phyloP scores from a whole-genome alignment of 2,329 filamentous ascomycete species.

The Fusarium sublunatum region DNA sequence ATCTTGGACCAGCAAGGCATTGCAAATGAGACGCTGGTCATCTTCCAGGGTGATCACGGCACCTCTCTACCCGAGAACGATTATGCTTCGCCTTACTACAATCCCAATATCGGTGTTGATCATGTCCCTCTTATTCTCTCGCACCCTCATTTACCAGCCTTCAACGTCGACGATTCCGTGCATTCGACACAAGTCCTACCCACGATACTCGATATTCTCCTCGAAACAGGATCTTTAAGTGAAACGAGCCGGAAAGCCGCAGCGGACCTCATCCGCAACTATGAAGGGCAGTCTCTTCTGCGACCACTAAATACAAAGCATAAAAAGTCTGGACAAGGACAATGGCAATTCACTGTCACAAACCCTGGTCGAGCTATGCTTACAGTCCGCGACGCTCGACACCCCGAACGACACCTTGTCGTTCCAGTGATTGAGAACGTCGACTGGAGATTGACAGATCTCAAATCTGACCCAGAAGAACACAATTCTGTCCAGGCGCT shows the following conservation, averaged over 20 bases:
- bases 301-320: conserved; percentile 33
- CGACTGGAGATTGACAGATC: conserved; percentile 49
- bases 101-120: conserved; percentile 48
- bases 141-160: conserved; percentile 46
- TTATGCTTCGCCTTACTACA: conserved; percentile 48
- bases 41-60: conserved; percentile 51
- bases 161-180: conserved; percentile 47
- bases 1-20: conserved; percentile 49
- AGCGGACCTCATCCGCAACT: conserved; percentile 44
- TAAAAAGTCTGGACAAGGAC: conserved; percentile 36
- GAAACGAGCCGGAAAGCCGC: conserved; percentile 36
- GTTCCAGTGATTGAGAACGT: conserved; percentile 50
- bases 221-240: conserved; percentile 47
- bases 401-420: conserved; percentile 47
- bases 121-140: conserved; percentile 50
- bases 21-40: conserved; percentile 49
- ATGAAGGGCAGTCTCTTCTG: conserved; percentile 50
- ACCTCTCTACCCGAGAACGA: conserved; percentile 50
- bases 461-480: conserved; percentile 45
- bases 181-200: conserved; percentile 49
- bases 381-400: conserved; percentile 48
- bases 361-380: conserved; percentile 52
- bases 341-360: conserved; percentile 51
- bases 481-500: conserved; percentile 43
- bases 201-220: conserved; percentile 50